These are phyloP conservation scores for Dryas octopetala DNA, from an alignment of 306 rosid species.

Conservation along the genomic window DNA sequence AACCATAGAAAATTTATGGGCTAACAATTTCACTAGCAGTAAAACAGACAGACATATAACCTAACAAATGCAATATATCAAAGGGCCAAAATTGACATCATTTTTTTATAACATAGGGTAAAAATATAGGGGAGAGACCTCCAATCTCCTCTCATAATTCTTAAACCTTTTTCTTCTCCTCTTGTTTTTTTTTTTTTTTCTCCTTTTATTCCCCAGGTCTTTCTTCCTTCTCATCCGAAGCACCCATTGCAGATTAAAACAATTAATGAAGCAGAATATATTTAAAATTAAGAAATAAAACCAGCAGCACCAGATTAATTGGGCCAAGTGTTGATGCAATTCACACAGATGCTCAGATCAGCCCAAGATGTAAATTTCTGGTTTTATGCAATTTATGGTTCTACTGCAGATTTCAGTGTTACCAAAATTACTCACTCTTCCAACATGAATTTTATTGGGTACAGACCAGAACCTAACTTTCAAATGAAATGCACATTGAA, in stretches of 20 bases:
- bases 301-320: not conserved
- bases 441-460: not conserved
- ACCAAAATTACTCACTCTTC: not conserved
- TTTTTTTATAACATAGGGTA: not conserved
- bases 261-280: not conserved
- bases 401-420: not conserved
- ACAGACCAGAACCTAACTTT: not conserved
- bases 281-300: no score
- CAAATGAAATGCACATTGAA: slow-evolving; percentile 3
- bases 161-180: not conserved
- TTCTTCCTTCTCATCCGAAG: not conserved
- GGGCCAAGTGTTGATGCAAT: not conserved
- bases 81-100: not conserved
- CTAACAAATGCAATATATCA: not conserved
- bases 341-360: not conserved
- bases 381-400: not conserved
- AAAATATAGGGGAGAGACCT: not conserved
- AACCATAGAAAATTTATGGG: not conserved
- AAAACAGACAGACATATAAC: not conserved
- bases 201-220: not conserved
- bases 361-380: not conserved
- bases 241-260: not conserved
- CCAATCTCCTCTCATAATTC: not conserved
- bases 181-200: not conserved
- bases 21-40: not conserved